Conservation (phyloP, 1,284 basidiomycete genomes). For the Rhizoctonia solani region DNA sequence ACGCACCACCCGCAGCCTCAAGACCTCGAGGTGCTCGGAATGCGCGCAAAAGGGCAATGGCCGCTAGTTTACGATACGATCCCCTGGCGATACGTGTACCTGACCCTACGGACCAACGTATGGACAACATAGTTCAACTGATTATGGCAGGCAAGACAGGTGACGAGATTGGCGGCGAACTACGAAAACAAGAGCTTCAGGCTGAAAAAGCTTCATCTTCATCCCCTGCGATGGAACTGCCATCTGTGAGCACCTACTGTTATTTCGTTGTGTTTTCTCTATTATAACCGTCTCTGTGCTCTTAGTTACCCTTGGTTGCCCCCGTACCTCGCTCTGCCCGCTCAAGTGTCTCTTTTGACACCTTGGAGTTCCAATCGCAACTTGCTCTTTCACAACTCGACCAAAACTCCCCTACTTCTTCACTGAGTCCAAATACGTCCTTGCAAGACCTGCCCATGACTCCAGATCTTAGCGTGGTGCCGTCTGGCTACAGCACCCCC, state of each 20-base stretch:
- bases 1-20: slow-evolving; percentile 3
- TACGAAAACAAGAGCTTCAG: neutral
- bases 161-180: slow-evolving; percentile 17
- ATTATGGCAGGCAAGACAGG: slow-evolving; percentile 31
- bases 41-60: slow-evolving; percentile 18
- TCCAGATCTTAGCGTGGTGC: slow-evolving; percentile 2
- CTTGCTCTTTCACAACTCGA: neutral
- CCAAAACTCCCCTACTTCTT: neutral
- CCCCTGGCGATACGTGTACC: slow-evolving; percentile 18
- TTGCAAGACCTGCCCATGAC: slow-evolving; percentile 6
- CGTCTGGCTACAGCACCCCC: slow-evolving; percentile 24
- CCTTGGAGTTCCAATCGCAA: slow-evolving; percentile 27
- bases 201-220: neutral
- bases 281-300: neutral
- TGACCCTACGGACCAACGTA: slow-evolving; percentile 13
- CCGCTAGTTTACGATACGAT: slow-evolving; percentile 7
- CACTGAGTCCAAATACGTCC: slow-evolving; percentile 12
- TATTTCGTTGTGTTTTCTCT: neutral
- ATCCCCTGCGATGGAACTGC: neutral
- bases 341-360: slow-evolving; percentile 10
- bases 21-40: neutral
- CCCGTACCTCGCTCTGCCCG: slow-evolving; percentile 30
- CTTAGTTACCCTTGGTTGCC: slow-evolving; percentile 10
- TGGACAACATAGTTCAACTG: slow-evolving; percentile 31
- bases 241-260: neutral